phyloP scores from a whole-genome alignment of 2,329 filamentous ascomycete genomes.

The Neofusicoccum laricinum region DNA sequence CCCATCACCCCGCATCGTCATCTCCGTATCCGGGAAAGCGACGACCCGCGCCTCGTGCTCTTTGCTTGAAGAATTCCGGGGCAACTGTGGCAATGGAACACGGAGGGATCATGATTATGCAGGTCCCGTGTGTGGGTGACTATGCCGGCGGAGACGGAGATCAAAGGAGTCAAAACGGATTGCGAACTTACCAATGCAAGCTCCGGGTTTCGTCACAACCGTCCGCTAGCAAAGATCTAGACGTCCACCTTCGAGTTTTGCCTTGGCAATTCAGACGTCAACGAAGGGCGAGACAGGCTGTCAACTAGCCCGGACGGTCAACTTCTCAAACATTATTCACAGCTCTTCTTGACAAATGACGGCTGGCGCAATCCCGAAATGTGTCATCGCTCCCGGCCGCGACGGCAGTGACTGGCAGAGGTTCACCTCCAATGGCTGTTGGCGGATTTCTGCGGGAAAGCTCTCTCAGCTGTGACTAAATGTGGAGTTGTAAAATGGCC shows the following conservation, averaged over 20 bases:
- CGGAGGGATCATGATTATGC: not conserved
- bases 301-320: not conserved
- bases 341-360: not conserved
- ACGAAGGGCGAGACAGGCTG: not conserved
- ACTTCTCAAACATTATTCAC: not conserved
- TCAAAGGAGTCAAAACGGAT: not conserved
- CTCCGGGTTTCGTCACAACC: not conserved
- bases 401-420: not conserved
- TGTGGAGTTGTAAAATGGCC: not conserved
- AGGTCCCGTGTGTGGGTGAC: not conserved
- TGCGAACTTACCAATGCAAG: not conserved
- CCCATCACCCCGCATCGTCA: constrained; percentile 6
- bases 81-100: not conserved
- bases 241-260: not conserved
- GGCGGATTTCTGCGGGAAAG: not conserved
- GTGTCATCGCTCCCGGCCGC: not conserved
- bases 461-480: not conserved
- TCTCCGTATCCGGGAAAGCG: not conserved
- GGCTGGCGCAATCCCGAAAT: not conserved
- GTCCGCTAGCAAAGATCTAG: not conserved
- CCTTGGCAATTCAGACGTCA: not conserved
- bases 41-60: not conserved
- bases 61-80: not conserved
- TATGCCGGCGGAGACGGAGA: not conserved
- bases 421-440: not conserved